Base-by-base conservation (phyloP, 805 yeast genomes). In the Komagataella phaffii region DNA sequence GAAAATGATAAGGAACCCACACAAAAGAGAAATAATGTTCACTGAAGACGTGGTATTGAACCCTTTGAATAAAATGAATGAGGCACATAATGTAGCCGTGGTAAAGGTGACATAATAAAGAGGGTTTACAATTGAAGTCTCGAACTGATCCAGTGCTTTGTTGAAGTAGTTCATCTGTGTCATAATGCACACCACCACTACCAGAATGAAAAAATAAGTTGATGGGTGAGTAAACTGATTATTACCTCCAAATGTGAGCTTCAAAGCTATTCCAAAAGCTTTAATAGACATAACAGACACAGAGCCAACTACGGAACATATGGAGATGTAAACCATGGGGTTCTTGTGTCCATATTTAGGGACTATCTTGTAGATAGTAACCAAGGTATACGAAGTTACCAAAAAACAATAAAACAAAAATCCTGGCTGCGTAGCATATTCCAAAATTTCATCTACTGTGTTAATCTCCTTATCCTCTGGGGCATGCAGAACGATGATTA, bases 91-190 rank as follows among this genome's bases (percentile, higher is more conserved):
- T 0, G 96, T 89, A 50, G 85, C 87, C 0, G 96, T 88, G 44
- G 96, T 88, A 70, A 88, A 89, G 1, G 95, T 81, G 51, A 88
- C 96, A 62, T 89, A 88, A 69, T 88, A 88, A 54, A 88, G 72
- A 36, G 96, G 96, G 65, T 88, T 88, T 52, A 88, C 96, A 58
- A 88, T 86, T 0, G 95, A 85, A 5, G 96, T 88, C 64, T 89
- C 96, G 60, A 88, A 88, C 65, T 87, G 96, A 59, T 90, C 96
- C 61, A 88, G 74, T 0, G 96, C 96, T 71, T 87, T 89, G 74
- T 88, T 88, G 73, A 88, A 87, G 64, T 86, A 88, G 70, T 87
- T 88, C 96, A 88, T 88, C 67, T 88, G 96, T 5, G 95, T 87
- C 59, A 85, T 60, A 58, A 88, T 89, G 67, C 96, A 88, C 46